Evolutionary conservation across 805 yeast species (phyloP), one percentile per base, ranked within the genome.

Genomic region (Metschnikowia henanensis): DNA sequence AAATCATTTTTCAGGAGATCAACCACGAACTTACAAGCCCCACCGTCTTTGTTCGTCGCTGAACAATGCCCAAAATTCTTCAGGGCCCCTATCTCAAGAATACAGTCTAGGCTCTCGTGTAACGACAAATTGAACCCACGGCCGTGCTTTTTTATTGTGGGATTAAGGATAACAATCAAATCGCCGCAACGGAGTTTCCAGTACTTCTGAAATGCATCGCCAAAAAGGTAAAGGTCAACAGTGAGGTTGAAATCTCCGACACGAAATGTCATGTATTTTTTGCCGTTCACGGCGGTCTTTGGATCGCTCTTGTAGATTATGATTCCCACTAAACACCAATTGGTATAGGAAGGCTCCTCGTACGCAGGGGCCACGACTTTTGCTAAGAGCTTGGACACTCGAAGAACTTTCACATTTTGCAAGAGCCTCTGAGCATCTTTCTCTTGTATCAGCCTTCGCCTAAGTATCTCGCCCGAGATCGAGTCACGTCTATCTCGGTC

Each of bases 271-370:
- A 87, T 66, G 56, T 70, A 91, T 56, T 82, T 84, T 12, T 70
- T 65, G 57, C 50, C 62, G 49, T 39, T 58, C 28, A 43, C 40
- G 0, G 87, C 68, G 4, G 65, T 60, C 49, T 73, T 70, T 3
- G 84, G 72, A 6, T 71, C 77, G 4, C 81, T 67, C 56, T 89
- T 89, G 17, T 60, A 56, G 4, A 80, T 66, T 0, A 91, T 68
- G 3, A 87, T 71, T 1, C 95, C 97, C n/a, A 84, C 56, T 1
- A 82, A 75, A n/a, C 83, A 83, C 85, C 89, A 90, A 58, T 91
- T 90, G 3, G 84, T 64, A 55, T 83, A 83, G 26, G 66, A 64
- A 0, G 96, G 96, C 36, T 85, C 85, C 5, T 64, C 59, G 57
- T 77, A 90, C 30, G 49, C 69, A 0, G 96, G 94, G 2, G 94